Evolutionary conservation across 306 rosid species (phyloP).

Genomic region (Cicer judaicum): DNA sequence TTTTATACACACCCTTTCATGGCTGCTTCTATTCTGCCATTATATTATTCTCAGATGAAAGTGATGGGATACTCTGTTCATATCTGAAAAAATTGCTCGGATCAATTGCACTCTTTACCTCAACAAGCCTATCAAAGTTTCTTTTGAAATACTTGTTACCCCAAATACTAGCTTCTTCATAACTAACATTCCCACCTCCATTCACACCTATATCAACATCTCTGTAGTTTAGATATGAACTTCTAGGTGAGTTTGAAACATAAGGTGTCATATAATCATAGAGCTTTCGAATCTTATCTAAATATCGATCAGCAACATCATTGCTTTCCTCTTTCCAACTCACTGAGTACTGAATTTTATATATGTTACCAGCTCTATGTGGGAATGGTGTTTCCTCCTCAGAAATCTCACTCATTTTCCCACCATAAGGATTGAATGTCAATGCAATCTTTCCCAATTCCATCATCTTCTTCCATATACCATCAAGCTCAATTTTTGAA

Average conservation of each 20-base stretch:
- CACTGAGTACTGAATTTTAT: slow-evolving; percentile 69
- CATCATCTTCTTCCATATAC: slow-evolving; percentile 68
- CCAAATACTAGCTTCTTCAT: slow-evolving; percentile 63
- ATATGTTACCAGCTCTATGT: slow-evolving; percentile 71
- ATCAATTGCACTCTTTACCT: slow-evolving; percentile 64
- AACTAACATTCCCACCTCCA: slow-evolving; percentile 57
- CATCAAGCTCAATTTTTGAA: slow-evolving; percentile 56
- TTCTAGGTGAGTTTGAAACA: slow-evolving; percentile 68
- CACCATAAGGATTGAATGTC: slow-evolving; percentile 70
- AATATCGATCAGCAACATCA: slow-evolving; percentile 43
- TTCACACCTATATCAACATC: slow-evolving; percentile 75
- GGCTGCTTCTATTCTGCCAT: slow-evolving; percentile 43
- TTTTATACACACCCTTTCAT: background rate
- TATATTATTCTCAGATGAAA: slow-evolving; percentile 36
- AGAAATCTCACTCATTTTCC: slow-evolving; percentile 67
- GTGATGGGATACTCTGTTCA: slow-evolving; percentile 75
- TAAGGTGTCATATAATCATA: slow-evolving; percentile 69
- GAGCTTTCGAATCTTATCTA: slow-evolving; percentile 53
- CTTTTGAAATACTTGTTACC: slow-evolving; percentile 68
- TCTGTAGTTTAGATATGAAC: slow-evolving; percentile 73
- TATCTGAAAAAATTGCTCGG: slow-evolving; percentile 65
- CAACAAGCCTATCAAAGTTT: slow-evolving; percentile 64
- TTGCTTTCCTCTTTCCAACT: slow-evolving; percentile 63
- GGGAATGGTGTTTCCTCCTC: slow-evolving; percentile 71
- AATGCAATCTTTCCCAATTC: slow-evolving; percentile 58